These are phyloP conservation scores for Lachnellula hyalina DNA, from an alignment of 2,329 filamentous ascomycete species.

Conservation along the genomic window DNA sequence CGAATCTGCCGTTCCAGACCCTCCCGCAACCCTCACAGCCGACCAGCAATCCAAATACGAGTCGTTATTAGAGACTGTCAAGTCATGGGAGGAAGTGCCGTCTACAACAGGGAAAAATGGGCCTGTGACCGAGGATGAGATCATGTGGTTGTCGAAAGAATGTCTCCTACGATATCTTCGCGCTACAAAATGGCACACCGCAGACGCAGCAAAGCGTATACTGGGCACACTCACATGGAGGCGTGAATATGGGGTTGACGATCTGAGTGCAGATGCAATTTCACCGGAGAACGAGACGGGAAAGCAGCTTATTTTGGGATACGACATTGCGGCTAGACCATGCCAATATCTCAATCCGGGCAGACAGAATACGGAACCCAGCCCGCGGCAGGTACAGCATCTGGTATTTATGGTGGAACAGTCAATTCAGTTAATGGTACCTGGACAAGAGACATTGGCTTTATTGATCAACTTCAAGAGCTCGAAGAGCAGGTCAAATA, in stretches of 20 bases:
- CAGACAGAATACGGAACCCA: conserved; percentile 85
- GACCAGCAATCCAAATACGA: conserved; percentile 83
- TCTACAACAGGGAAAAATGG: conserved; percentile 53
- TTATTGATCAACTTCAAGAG: conserved; percentile 90
- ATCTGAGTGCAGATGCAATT: conserved; percentile 78
- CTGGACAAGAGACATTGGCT: conserved; percentile 79
- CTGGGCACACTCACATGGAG: conserved; percentile 81
- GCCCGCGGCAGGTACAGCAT: conserved; percentile 84
- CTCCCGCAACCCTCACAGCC: conserved; percentile 56
- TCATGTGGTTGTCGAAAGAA: conserved; percentile 85
- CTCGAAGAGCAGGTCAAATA: conserved; percentile 68
- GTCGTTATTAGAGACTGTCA: conserved; percentile 64
- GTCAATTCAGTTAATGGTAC: conserved; percentile 78
- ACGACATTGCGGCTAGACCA: conserved; percentile 77
- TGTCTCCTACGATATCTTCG: conserved; percentile 90
- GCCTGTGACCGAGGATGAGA: conserved; percentile 72
- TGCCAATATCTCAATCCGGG: conserved; percentile 88
- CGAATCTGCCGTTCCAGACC: conserved; percentile 34
- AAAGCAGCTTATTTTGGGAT: conserved; percentile 87
- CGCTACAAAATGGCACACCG: conserved; percentile 82
- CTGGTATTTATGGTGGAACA: conserved; percentile 94
- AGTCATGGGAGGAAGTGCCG: conserved; percentile 65
- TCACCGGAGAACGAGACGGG: conserved; percentile 93
- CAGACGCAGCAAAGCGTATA: conserved; percentile 73
- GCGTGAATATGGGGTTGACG: conserved; percentile 76